Evolutionary conservation across 768 basidiomycete species (phyloP), one percentile per base, ranked within the genome.

Genomic region (Kwoniella pini): DNA sequence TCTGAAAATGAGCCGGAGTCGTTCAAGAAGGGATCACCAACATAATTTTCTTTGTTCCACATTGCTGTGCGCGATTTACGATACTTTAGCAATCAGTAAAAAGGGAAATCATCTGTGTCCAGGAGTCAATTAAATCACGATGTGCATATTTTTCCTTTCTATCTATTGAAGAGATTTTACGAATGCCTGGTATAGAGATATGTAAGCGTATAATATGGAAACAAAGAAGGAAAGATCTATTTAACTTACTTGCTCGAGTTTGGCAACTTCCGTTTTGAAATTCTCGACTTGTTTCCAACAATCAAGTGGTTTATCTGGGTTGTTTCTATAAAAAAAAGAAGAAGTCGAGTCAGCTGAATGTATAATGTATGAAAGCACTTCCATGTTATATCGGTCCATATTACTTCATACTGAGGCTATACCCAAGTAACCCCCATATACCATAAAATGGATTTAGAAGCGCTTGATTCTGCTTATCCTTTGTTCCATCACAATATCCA

Each of bases 271-370:
- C 1, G 52, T 42, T 59, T 79, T 78, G 71, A 79, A 79, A 0
- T 63, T 48, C 64, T 78, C 77, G 19, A 77, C 76, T 55, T 79
- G 66, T 40, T 64, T 71, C 75, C 76, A 77, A 73, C 79, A 79
- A 55, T 79, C 79, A 26, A 79, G 71, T 26, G 79, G 76, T 52
- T 62, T 65, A 11, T 72, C 67, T 2, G 64, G 60, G 54, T 79
- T 72, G 26, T 70, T 66, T 31, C 78, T 79, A 49, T 5, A 22
- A 33, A 42, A 62, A 48, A 21, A 44, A 0, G 31, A 27, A 36
- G 17, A 19, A n/a, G 30, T 42, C 19, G 19, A 1, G 38, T 57
- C 45, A 57, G 45, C 26, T n/a, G 40, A 9, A 7, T 17, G 11
- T 7, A 31, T 12, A 33, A 12, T 39, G 21, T 21, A 31, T n/a